Percentiles rank a stretch among this genome's conserved stretches.
phyloP scores from a whole-genome alignment of 1,139 yeast genomes.

The Debaryomyces singareniensis region DNA sequence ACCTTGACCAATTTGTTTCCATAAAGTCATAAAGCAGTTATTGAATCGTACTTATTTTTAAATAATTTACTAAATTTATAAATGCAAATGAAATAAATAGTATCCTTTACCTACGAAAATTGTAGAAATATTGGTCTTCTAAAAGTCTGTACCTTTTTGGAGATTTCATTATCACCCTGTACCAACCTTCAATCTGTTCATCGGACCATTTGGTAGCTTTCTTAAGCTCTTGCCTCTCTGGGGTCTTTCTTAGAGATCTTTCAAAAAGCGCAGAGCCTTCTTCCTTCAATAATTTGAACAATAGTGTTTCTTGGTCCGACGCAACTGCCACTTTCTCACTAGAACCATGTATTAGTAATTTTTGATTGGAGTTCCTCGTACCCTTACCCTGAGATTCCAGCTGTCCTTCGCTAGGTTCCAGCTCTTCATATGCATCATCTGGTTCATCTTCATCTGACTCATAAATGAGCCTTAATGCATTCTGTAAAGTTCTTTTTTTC shows the following conservation, averaged over 20 bases:
- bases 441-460: slow-evolving; percentile 75
- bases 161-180: slow-evolving; percentile 60
- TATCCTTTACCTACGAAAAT: slow-evolving; percentile 4
- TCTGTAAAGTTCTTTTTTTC: slow-evolving; percentile 51
- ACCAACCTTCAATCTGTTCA: slow-evolving; percentile 94
- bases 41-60: too few species aligned
- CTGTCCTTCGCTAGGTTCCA: slow-evolving; percentile 42
- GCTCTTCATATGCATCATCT: slow-evolving; percentile 81
- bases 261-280: slow-evolving; percentile 42
- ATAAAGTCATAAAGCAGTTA: too few species aligned
- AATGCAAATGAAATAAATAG: too few species aligned
- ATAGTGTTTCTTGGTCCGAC: slow-evolving; percentile 35
- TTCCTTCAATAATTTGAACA: slow-evolving; percentile 53
- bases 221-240: slow-evolving; percentile 47
- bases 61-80: too few species aligned
- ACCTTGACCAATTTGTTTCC: too few species aligned
- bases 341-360: slow-evolving; percentile 12
- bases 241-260: slow-evolving; percentile 44
- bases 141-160: slow-evolving; percentile 54
- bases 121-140: slow-evolving; percentile 55
- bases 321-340: slow-evolving; percentile 6
- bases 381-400: slow-evolving; percentile 15
- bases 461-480: slow-evolving; percentile 60
- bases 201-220: slow-evolving; percentile 64
- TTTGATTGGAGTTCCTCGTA: slow-evolving; percentile 1